Evolutionary conservation across 306 rosid genomes (phyloP), one percentile per base, ranked within the genome.

Genomic region (Castanospermum australe): DNA sequence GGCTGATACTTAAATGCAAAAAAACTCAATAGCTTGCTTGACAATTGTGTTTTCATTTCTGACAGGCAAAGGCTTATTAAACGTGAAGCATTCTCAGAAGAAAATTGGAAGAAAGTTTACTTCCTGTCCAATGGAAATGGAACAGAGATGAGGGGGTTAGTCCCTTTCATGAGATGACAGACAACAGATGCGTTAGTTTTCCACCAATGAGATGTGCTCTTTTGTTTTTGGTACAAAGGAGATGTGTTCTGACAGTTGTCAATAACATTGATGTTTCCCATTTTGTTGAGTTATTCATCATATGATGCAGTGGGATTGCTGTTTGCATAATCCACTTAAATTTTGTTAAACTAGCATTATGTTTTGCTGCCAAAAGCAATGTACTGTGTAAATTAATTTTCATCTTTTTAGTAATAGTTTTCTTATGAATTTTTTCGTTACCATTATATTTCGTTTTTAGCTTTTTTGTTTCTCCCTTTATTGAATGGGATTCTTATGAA

Each of bases 91-190:
- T 92, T 92, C 89, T 79, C 97, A 3, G 99, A 95, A 65, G 97
- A 92, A 38, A 92, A 76, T 62, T 95, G 99, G 97, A 92, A 90
- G 87, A 95, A 88, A 79, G 39, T 95, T 64, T 91, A 92, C 83
- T 92, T 87, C 83, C 81, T 95, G 76, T 77, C 94, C 22, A 91
- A 91, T 73, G 99, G 98, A 83, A 95, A 95, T 83, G 99, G 98
- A 81, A 66, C 93, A 64, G 99, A 95, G 84, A 88, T 95, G 84
- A 90, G 99, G 84, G 88, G 92, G 62, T 78, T 95, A 73, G 83
- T 81, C 74, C 93, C 99, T 56, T 86, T 89, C 76, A 95, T 92
- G 99, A 85, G 84, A 67, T 87, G 83, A 86, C 79, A 18, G 39
- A 64, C 84, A 65, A 33, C 70, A 59, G n/a, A 67, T 51, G 79